Evolutionary conservation across 2,329 filamentous ascomycete genomes (phyloP).

Genomic region (Xylaria hypoxylon): DNA sequence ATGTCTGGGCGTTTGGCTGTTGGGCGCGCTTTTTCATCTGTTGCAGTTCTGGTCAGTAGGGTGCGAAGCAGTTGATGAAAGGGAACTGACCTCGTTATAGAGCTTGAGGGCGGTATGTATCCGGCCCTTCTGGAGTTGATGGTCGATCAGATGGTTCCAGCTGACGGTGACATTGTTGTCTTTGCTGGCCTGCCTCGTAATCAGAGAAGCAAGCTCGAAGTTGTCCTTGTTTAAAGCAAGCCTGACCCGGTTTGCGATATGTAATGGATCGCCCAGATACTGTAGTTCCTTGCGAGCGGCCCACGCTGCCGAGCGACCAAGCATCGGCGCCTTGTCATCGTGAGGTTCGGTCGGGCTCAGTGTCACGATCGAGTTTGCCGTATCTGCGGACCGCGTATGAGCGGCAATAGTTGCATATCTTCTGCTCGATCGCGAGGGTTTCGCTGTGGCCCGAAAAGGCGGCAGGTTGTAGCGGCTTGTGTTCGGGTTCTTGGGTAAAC

Average conservation of each 20-base stretch:
- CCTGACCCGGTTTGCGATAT: conserved; percentile 76
- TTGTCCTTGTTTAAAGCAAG: conserved; percentile 69
- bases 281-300: conserved; percentile 67
- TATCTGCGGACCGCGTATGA: neutral
- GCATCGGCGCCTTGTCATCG: conserved; percentile 40
- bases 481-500: conserved; percentile 32
- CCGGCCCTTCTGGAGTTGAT: conserved; percentile 71
- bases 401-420: conserved; percentile 40
- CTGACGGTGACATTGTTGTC: conserved; percentile 74
- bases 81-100: conserved; percentile 80
- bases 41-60: conserved; percentile 51
- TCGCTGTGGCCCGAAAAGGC: conserved; percentile 25
- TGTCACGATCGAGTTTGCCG: neutral
- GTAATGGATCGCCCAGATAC: conserved; percentile 76
- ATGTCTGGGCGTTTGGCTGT: conserved; percentile 83
- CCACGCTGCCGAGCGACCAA: conserved; percentile 49
- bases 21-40: conserved; percentile 94
- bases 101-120: conserved; percentile 77
- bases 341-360: conserved; percentile 36
- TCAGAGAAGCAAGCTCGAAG: conserved; percentile 73
- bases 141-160: conserved; percentile 88
- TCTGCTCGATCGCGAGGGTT: conserved; percentile 31
- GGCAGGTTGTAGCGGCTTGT: conserved; percentile 18
- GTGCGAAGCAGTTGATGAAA: conserved; percentile 31
- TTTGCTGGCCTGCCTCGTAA: conserved; percentile 77